phyloP scores from a whole-genome alignment of 805 yeast species.

The Starmerella asiatica region DNA sequence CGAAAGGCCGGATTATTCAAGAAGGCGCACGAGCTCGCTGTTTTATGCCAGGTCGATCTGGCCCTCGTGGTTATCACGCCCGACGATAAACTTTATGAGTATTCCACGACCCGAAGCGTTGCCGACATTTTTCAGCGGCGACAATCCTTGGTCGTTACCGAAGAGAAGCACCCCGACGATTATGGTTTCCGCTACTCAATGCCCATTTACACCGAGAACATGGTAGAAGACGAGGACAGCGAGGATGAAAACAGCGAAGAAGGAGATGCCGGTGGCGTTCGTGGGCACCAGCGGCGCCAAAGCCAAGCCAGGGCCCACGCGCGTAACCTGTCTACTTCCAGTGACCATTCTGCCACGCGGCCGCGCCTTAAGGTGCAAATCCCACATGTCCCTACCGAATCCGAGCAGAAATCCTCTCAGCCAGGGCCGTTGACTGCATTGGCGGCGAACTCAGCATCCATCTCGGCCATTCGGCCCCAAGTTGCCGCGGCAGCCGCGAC shows the following conservation, averaged over 20 bases:
- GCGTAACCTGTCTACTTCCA: neutral
- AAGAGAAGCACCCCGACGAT: conserved; percentile 8
- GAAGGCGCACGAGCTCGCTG: conserved; percentile 74
- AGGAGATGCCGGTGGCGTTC: too few relatives aligned
- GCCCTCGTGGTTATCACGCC: conserved; percentile 80
- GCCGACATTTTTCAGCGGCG: conserved; percentile 32
- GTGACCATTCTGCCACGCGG: conserved; percentile 14
- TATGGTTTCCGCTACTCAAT: neutral
- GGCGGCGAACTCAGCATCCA: neutral
- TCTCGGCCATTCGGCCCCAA: neutral
- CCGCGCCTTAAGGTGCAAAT: conserved; percentile 31
- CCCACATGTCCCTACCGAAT: conserved; percentile 21
- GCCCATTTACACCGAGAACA: neutral
- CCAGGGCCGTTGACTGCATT: conserved; percentile 1
- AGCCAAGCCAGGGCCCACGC: too few relatives aligned
- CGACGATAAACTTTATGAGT: conserved; percentile 69
- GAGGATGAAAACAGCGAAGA: conserved; percentile 2
- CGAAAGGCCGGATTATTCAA: conserved; percentile 84
- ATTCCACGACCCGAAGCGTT: conserved; percentile 51
- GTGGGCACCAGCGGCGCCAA: neutral
- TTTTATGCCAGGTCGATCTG: conserved; percentile 81
- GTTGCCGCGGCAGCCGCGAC: conserved; percentile 1
- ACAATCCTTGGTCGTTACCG: conserved; percentile 1
- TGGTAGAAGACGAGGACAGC: conserved; percentile 2
- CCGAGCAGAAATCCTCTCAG: neutral